A percentile compares a stretch with the other conserved stretches of the same genome.
These are phyloP conservation scores for Mucor mucedo DNA, from an alignment of 371 early-diverging fungal genomes.

Conservation along the genomic window DNA sequence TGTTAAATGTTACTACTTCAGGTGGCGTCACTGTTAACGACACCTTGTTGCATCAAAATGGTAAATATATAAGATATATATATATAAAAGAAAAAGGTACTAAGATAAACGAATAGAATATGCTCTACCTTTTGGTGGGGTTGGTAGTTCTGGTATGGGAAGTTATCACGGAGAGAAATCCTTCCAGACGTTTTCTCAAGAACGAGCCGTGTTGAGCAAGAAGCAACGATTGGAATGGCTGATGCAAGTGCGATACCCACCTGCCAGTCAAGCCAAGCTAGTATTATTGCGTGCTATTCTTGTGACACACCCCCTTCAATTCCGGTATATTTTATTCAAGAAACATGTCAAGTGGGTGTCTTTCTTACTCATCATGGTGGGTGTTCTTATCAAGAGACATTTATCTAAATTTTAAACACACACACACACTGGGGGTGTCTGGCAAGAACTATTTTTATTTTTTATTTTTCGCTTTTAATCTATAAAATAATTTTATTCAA, in stretches of 20 bases:
- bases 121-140: conserved; percentile 86
- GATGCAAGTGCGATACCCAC: conserved; percentile 65
- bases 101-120: conserved; percentile 33
- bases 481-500: too few relatives aligned
- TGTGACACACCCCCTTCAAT: conserved; percentile 32
- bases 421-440: too few relatives aligned
- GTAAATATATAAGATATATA: conserved; percentile 31
- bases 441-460: too few relatives aligned
- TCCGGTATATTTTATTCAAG: conserved; percentile 22
- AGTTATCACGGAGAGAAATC: conserved; percentile 81
- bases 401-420: neutral
- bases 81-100: neutral
- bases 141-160: conserved; percentile 87
- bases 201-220: conserved; percentile 59
- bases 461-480: too few relatives aligned
- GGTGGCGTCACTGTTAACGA: conserved; percentile 87
- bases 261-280: conserved; percentile 47
- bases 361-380: conserved; percentile 7
- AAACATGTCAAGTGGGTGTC: conserved; percentile 9
- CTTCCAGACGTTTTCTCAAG: conserved; percentile 80
- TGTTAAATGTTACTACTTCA: conserved; percentile 56
- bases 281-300: conserved; percentile 32
- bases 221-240: conserved; percentile 37
- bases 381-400: conserved; percentile 5
- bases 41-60: conserved; percentile 63